These are phyloP conservation scores for Kodamaea nitidulidarum DNA, from an alignment of 805 yeast genomes.

Conservation along the genomic window DNA sequence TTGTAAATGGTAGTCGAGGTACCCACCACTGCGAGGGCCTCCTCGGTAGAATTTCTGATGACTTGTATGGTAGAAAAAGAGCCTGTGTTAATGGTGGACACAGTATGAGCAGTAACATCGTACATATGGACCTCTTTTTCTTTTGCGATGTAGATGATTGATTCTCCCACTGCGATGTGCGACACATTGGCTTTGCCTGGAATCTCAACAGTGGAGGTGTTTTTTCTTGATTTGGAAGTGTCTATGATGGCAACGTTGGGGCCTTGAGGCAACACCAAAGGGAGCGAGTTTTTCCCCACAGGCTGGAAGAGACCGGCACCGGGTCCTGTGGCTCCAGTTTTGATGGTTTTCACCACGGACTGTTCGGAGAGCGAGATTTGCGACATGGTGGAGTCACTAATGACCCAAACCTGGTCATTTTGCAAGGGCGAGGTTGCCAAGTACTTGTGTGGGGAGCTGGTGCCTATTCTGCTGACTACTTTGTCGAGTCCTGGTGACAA, in stretches of 20 bases:
- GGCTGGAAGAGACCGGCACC: constrained; percentile 6
- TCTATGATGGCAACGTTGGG: constrained; percentile 18
- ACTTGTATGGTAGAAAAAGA: not conserved
- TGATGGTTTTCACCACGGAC: constrained; percentile 16
- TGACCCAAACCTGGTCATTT: constrained; percentile 21
- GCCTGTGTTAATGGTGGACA: not conserved
- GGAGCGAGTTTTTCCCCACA: constrained; percentile 12
- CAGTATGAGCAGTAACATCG: not conserved
- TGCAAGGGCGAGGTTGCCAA: not conserved
- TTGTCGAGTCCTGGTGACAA: constrained; percentile 43
- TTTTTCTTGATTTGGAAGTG: constrained; percentile 16
- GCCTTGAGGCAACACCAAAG: constrained; percentile 5
- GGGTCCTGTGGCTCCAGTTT: constrained; percentile 17
- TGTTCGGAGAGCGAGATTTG: constrained; percentile 27
- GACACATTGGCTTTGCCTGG: constrained; percentile 3
- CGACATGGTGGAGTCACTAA: constrained; percentile 14
- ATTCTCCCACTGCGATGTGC: not conserved
- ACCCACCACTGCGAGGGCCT: constrained; percentile 1
- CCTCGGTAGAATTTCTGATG: not conserved
- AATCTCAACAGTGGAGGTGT: constrained; percentile 1
- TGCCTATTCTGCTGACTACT: constrained; percentile 29
- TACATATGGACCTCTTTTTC: not conserved
- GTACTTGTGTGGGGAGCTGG: not conserved
- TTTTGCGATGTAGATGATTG: not conserved
- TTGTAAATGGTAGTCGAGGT: not conserved